These are phyloP conservation scores for Coniochaeta sp. DNA, from an alignment of 2,329 filamentous ascomycete genomes.

Conservation along the genomic window DNA sequence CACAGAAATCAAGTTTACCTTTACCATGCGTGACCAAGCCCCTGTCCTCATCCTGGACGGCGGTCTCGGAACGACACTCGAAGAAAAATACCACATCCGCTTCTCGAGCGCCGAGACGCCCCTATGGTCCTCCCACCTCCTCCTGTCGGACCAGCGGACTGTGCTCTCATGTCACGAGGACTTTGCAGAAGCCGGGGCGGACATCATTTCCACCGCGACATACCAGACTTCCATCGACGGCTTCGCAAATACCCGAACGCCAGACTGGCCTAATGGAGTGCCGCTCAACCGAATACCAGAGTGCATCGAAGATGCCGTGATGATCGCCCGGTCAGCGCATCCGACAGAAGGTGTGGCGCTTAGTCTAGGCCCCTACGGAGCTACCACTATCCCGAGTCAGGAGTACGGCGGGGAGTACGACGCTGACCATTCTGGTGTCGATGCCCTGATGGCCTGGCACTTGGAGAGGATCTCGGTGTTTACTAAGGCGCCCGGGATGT, in stretches of 20 bases:
- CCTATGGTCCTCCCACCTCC: conserved; percentile 61
- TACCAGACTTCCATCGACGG: conserved; percentile 57
- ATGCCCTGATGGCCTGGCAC: conserved; percentile 50
- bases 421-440: conserved; percentile 31
- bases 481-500: conserved; percentile 26
- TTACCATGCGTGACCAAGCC: no score
- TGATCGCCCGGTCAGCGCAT: conserved; percentile 32
- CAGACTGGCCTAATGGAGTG: conserved; percentile 36
- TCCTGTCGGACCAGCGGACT: conserved; percentile 45
- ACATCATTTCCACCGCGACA: conserved; percentile 60
- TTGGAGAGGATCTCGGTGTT: conserved; percentile 45
- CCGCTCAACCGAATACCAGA: conserved; percentile 26
- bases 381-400: conserved; percentile 57
- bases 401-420: conserved; percentile 61
- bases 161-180: conserved; percentile 48
- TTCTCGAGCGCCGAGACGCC: conserved; percentile 47
- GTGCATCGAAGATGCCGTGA: conserved; percentile 36
- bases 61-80: conserved; percentile 60
- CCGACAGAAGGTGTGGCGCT: conserved; percentile 37
- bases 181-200: conserved; percentile 55
- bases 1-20: no score
- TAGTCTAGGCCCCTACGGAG: conserved; percentile 60
- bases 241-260: conserved; percentile 42
- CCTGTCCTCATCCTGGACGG: conserved; percentile 53
- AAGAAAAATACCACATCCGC: conserved; percentile 44